Base-by-base conservation (phyloP, 495 filamentous ascomycete species). In the Bathelium albidoporum region DNA sequence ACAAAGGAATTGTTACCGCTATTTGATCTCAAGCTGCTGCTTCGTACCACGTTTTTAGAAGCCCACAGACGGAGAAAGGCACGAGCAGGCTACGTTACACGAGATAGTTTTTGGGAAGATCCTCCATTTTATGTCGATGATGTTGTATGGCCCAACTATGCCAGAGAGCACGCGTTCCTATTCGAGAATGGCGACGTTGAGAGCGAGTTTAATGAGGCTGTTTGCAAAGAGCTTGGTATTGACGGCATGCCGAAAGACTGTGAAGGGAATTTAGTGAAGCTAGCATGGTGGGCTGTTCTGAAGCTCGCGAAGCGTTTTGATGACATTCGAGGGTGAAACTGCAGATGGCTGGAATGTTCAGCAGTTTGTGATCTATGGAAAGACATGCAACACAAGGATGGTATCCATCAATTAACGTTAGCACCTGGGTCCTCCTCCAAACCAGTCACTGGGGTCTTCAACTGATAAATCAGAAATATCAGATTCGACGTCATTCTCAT, bases 71-170 rank as follows among this genome's bases (percentile, higher is more conserved):
- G 94, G 10, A 74, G 94, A 36, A 88, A 89, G 70, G 82, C 82
- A 1, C 77, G 94, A 69, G 84, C 78, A 67, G 91, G 89, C 36
- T 98, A 97, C 78, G 90, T 92, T 26, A 97, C 91, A 32, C 73
- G 84, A 11, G 83, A 85, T 72, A 92, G 92, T 18, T 97, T 95
- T 77, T 98, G 93, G 94, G 80, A 83, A 22, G 94, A 98, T 73
- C 94, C 94, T 1, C 89, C 88, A 1, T 91, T 89, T 0, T 98
- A 97, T 74, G 91, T 97, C 53, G 94, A 98, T 68, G 81, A 88
- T 75, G 81, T 98, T 62, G 94, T 98, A 2, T 98, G 94, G 94
- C 92, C 91, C 31, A 89, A 91, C 65, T 97, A 96, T 73, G 89
- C 88, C 24, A 77, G 79, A 67, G 81, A 87, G 72, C 91, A 97